A percentile compares a stretch with the other conserved stretches of the same genome.
Conservation (phyloP, 1,284 basidiomycete genomes). For the Puccinia horiana region DNA sequence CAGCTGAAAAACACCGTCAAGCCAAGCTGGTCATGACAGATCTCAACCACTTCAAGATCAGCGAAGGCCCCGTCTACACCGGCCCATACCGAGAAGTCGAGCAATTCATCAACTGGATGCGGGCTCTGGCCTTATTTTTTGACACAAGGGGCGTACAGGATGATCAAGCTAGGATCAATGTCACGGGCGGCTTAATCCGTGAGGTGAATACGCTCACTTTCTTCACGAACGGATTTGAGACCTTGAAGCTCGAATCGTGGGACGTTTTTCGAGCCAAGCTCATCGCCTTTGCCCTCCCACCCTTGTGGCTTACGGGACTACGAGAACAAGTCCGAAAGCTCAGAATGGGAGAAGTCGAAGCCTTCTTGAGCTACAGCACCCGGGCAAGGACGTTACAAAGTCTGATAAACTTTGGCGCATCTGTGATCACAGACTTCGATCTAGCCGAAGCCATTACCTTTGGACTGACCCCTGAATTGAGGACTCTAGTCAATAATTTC, state of each 20-base stretch:
- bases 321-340: background rate
- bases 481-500: background rate
- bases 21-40: background rate
- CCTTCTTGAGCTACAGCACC: slow-evolving; percentile 12
- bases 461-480: background rate
- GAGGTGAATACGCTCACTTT: slow-evolving; percentile 3
- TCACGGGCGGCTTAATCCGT: too few relatives aligned
- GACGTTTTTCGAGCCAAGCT: background rate
- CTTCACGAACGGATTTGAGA: background rate
- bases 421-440: background rate
- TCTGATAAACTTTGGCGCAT: background rate
- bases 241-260: background rate
- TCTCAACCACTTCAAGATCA: background rate
- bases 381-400: background rate
- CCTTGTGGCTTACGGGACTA: background rate
- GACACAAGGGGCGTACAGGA: too few relatives aligned
- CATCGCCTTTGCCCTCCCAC: background rate
- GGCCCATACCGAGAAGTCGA: background rate
- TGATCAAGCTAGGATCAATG: too few relatives aligned
- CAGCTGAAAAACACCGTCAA: background rate
- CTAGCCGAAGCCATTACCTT: background rate
- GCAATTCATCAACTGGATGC: slow-evolving; percentile 6
- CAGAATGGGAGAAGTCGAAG: background rate
- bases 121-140: too few relatives aligned
- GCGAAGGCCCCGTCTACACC: background rate